phyloP scores from a whole-genome alignment of 2,329 filamentous ascomycete genomes.

The Phialocephala sp. region DNA sequence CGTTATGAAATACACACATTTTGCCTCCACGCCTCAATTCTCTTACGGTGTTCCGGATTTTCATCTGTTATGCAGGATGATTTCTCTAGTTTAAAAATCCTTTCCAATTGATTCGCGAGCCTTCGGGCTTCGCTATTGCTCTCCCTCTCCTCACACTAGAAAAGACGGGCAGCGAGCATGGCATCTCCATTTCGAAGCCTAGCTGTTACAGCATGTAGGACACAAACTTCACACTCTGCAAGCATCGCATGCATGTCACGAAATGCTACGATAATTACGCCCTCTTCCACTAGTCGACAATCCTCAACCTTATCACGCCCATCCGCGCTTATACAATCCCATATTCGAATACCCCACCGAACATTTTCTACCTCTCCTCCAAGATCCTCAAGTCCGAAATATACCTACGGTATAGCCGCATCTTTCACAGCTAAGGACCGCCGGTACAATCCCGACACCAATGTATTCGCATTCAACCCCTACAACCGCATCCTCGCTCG shows the following conservation, averaged over 20 bases:
- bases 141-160: background rate
- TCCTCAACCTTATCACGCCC: constrained; percentile 3
- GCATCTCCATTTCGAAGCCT: constrained; percentile 30
- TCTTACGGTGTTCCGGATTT: background rate
- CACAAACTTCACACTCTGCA: constrained; percentile 11
- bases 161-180: constrained; percentile 29
- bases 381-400: constrained; percentile 34
- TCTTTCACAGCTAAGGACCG: constrained; percentile 77
- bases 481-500: constrained; percentile 62
- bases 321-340: background rate
- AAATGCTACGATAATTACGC: constrained; percentile 5
- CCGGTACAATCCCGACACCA: constrained; percentile 68
- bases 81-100: constrained; percentile 15
- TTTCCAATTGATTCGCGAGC: constrained; percentile 29
- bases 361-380: constrained; percentile 34
- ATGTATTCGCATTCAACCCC: constrained; percentile 75
- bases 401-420: constrained; percentile 74
- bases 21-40: background rate
- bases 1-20: constrained; percentile 2
- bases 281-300: constrained; percentile 15
- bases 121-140: constrained; percentile 35
- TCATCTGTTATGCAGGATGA: constrained; percentile 15
- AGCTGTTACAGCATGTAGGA: constrained; percentile 29
- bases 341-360: constrained; percentile 16
- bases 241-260: constrained; percentile 2